A percentile compares a stretch with the other conserved stretches of the same genome.
Conservation (phyloP, 106 monocot species). For the Dendrobium chrysotoxum region DNA sequence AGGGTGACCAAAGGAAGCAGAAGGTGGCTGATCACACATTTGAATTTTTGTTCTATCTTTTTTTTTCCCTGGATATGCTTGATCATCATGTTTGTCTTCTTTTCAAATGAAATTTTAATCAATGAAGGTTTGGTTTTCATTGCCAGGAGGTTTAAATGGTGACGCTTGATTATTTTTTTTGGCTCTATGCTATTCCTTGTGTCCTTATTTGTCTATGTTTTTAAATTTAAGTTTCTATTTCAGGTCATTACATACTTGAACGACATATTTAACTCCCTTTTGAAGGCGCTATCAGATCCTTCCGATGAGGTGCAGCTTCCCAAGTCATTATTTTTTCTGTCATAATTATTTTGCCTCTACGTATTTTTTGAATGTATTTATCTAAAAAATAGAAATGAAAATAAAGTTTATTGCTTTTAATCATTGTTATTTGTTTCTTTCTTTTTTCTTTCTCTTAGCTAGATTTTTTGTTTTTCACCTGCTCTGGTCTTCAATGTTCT, state of each 20-base stretch:
- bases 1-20: no score
- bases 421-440: neutral
- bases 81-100: neutral
- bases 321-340: neutral
- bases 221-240: slow-evolving; percentile 2
- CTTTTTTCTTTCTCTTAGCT: neutral
- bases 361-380: neutral
- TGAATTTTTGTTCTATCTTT: no score
- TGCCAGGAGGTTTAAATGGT: neutral
- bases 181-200: neutral
- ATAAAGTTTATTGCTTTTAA: neutral
- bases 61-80: neutral
- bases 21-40: no score
- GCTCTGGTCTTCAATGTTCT: neutral
- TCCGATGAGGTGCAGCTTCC: slow-evolving; percentile 69
- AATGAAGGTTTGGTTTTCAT: neutral
- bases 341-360: neutral
- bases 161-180: neutral
- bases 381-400: neutral
- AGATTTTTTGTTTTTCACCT: no score
- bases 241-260: slow-evolving; percentile 83
- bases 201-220: neutral
- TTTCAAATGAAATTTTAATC: neutral
- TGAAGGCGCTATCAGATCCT: slow-evolving; percentile 87
- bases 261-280: slow-evolving; percentile 82